Base-by-base conservation (phyloP, 2,329 filamentous ascomycete species). In the Alternaria atra region DNA sequence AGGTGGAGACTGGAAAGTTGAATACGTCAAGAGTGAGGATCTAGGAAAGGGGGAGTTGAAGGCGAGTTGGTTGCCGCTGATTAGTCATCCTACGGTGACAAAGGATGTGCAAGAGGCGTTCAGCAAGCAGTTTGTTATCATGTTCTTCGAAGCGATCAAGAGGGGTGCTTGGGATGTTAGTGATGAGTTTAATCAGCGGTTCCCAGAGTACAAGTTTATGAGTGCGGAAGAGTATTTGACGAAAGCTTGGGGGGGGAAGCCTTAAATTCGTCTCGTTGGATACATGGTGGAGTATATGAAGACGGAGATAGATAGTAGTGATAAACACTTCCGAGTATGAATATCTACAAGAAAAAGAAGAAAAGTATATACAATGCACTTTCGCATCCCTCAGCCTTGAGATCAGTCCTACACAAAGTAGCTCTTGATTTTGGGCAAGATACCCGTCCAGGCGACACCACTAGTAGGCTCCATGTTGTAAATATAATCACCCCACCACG, bases 401-500 rank as follows among this genome's bases (percentile, higher is more conserved):
- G 20, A 35, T 13, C 52, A 4, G 17, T 9, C 46, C 47, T 63
- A 68, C 29, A 68, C 54, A 39, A 79, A 77, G 39, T 73, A 77
- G 13, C 70, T 69, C 73, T 77, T 78, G 43, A 79, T 78, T 66
- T 75, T 64, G 2, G 77, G 75, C 60, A 78, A 55, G 2, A 78
- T 63, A 6, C 51, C 62, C 12, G 35, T 69, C 73, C 82, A 85
- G 6, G 80, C 83, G 15, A 68, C 62, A 0, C 84, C 84, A 61
- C 57, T 76, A 6, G 79, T 72, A 1, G 85, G 84, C 77, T 87
- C 85, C 68, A 86, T 80, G 46, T 70, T 78, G 53, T 76, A 85
- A 44, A 84, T 82, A 58, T 85, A 85, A 56, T 77, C 69, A 0
- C 70, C 81, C 84, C 82, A 78, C 75, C 82, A 87, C 2, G 85